Evolutionary conservation across 768 basidiomycete genomes (phyloP).

Genomic region (Cubamyces sp.): DNA sequence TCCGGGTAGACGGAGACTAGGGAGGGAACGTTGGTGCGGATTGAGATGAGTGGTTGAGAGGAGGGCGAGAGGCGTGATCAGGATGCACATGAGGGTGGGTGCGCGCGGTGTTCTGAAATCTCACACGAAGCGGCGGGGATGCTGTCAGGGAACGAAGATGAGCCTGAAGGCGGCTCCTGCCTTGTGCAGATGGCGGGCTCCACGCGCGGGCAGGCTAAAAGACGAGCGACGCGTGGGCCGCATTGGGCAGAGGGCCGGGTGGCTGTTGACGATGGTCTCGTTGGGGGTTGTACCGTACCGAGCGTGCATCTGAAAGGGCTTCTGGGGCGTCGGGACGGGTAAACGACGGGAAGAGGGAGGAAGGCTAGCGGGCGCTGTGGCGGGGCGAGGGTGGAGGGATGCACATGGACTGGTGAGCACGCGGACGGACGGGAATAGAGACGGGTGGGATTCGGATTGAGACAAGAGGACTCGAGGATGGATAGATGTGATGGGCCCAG

Average conservation of each 20-base stretch:
- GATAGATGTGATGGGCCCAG: slow-evolving; percentile 20
- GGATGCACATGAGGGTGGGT: slow-evolving; percentile 16
- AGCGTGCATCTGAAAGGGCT: too few species aligned
- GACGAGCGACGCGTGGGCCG: not conserved
- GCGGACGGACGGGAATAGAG: slow-evolving; percentile 19
- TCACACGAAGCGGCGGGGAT: slow-evolving; percentile 19
- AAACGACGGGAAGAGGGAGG: slow-evolving; percentile 7
- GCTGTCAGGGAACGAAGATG: slow-evolving; percentile 15
- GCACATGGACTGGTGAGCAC: slow-evolving; percentile 22
- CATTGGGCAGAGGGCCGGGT: not conserved
- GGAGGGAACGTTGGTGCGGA: slow-evolving; percentile 17
- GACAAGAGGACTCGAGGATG: not conserved
- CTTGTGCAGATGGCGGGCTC: not conserved
- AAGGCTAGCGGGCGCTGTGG: not conserved
- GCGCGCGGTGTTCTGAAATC: slow-evolving; percentile 1
- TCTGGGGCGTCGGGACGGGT: not conserved
- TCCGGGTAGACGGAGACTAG: slow-evolving; percentile 22
- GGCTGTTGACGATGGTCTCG: too few species aligned
- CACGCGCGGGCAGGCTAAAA: not conserved
- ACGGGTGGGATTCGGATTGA: not conserved
- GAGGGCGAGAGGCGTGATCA: slow-evolving; percentile 2
- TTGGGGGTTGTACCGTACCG: too few species aligned
- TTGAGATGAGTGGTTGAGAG: not conserved
- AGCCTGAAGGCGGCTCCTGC: slow-evolving; percentile 1
- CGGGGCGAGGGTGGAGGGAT: not conserved